Conservation (phyloP, 495 filamentous ascomycete genomes). For the Pseudoneurospora amorphoporcata region DNA sequence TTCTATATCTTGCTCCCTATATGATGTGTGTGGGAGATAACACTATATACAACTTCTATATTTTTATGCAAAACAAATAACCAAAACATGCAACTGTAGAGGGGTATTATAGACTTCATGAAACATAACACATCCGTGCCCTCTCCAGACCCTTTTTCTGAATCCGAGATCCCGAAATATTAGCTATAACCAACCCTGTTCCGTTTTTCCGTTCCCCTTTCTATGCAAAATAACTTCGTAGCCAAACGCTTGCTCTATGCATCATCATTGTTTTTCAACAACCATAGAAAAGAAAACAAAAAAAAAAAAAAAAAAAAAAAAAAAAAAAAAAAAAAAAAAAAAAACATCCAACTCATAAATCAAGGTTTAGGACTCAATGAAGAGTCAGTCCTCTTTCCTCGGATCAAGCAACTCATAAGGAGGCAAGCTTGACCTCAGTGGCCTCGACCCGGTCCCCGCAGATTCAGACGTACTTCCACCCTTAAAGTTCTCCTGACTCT, state of each 20-base stretch:
- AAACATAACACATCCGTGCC: not conserved
- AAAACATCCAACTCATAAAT: not conserved
- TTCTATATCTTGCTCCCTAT: not conserved
- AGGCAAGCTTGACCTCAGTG: not conserved
- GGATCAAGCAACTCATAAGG: not conserved
- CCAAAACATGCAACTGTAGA: not conserved
- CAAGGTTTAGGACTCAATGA: not conserved
- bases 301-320: too few species aligned
- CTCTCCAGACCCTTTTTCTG: not conserved
- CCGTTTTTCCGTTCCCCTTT: not conserved
- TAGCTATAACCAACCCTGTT: not conserved
- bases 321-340: too few species aligned
- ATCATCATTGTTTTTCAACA: not conserved
- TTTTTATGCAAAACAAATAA: not conserved
- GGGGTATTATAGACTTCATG: not conserved
- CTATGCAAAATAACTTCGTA: not conserved
- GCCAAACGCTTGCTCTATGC: not conserved
- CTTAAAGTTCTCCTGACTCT: not conserved
- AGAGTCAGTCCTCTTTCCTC: not conserved
- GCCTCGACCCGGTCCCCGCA: not conserved
- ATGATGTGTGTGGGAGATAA: not conserved
- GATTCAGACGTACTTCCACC: not conserved
- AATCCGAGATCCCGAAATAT: not conserved
- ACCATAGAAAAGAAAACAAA: too few species aligned
- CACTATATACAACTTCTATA: not conserved